Evolutionary conservation across 2,329 filamentous ascomycete genomes (phyloP), one percentile per base, ranked within the genome.

Genomic region (Alternaria triticimaculans): DNA sequence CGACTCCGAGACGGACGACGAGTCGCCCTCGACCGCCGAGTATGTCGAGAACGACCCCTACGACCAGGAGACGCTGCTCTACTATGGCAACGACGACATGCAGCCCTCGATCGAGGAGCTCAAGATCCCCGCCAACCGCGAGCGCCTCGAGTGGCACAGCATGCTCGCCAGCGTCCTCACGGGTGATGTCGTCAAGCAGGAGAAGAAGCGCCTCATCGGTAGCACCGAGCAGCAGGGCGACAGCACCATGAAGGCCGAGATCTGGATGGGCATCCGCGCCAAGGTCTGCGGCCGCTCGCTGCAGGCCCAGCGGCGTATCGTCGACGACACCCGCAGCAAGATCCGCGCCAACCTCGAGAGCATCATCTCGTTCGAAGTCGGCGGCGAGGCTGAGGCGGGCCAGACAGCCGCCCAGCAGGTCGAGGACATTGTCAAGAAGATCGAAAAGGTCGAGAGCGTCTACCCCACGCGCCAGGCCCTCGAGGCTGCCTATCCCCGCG

Each of bases 151-250:
- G 81, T 99, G 96, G 96, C 94, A 99, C 81, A 93, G 93, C 4
- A 99, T 99, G 96, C 83, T 99, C 60, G 93, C 95, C 63, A 96
- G 95, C 14, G 96, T 99, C 5, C 83, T 99, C 70, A 97, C 94
- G 1, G 96, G 96, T 69, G 96, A 99, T 79, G 96, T 99, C 9
- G 95, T 99, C 62, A 93, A 93, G 74, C 96, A 99, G 80, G 96
- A 99, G 82, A 99, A 99, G 85, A 97, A 97, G 80, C 89, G 96
- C 48, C 81, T 99, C 74, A 96, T 96, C 70, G 94, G 93, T 49
- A 90, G 92, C 68, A 85, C 87, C 53, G 92, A 93, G 49, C 89
- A 94, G 68, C 91, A 92, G 74, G 88, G 88, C 30, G 88, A 90
- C 60, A 92, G 92, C 76, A 86, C 86, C 23, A 80, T 90, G 71